Evolutionary conservation across 2,329 filamentous ascomycete genomes (phyloP).

Genomic region (Phyllosticta citribraziliensis): DNA sequence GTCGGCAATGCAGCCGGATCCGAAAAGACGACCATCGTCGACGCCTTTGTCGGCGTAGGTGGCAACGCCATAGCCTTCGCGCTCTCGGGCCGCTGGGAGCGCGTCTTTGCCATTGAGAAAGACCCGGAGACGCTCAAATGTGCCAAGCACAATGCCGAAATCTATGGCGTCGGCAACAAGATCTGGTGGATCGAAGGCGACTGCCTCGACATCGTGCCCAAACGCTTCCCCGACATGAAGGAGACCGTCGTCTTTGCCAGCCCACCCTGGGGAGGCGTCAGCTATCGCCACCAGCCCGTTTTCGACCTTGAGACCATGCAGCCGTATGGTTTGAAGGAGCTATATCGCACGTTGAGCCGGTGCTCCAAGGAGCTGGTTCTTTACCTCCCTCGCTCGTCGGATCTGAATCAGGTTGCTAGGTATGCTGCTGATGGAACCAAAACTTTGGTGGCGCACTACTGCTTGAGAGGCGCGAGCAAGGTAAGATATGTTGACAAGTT

Average conservation of each 20-base stretch:
- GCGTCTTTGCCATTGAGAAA: conserved; percentile 81
- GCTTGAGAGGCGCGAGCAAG: conserved; percentile 10
- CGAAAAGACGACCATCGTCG: conserved; percentile 60
- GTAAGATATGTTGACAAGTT: background rate
- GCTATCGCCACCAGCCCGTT: conserved; percentile 55
- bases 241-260: conserved; percentile 56
- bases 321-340: conserved; percentile 57
- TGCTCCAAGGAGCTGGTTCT: conserved; percentile 51
- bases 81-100: conserved; percentile 64
- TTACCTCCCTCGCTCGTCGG: conserved; percentile 60
- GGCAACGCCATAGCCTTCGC: conserved; percentile 96
- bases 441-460: conserved; percentile 22
- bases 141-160: conserved; percentile 79
- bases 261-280: conserved; percentile 63
- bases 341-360: conserved; percentile 31
- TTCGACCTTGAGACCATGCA: conserved; percentile 83
- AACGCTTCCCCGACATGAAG: conserved; percentile 38
- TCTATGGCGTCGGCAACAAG: conserved; percentile 69
- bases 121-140: conserved; percentile 73
- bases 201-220: conserved; percentile 64
- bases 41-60: conserved; percentile 84
- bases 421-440: conserved; percentile 24
- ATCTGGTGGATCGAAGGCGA: conserved; percentile 85
- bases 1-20: conserved; percentile 42
- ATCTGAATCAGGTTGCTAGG: conserved; percentile 28